These are phyloP conservation scores for Nakazawaea ernobii DNA, from an alignment of 805 yeast genomes.

Conservation along the genomic window DNA sequence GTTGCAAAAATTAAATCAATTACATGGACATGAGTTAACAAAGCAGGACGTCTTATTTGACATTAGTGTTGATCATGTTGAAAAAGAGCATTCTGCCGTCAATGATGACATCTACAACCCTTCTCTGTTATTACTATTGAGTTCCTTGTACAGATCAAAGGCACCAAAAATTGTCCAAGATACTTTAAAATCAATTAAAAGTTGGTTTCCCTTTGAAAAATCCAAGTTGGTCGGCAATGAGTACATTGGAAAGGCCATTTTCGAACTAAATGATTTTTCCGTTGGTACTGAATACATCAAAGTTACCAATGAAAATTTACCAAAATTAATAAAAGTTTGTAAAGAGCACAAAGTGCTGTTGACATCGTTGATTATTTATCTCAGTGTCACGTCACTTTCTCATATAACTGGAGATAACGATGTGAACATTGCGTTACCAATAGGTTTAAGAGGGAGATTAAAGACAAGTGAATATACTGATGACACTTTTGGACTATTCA, in stretches of 20 bases:
- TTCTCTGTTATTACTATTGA: background rate
- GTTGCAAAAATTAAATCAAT: conserved; percentile 13
- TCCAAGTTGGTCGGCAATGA: background rate
- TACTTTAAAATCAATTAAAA: background rate
- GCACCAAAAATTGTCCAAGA: background rate
- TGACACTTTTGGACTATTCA: conserved; percentile 4
- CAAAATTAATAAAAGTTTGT: background rate
- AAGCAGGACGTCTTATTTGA: conserved; percentile 3
- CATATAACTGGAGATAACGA: background rate
- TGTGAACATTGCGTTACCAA: background rate
- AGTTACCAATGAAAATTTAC: background rate
- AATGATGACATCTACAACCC: background rate
- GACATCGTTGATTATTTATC: conserved; percentile 2
- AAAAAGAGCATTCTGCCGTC: background rate
- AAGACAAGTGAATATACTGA: background rate
- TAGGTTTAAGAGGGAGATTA: background rate
- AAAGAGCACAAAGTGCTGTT: background rate
- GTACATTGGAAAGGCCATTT: background rate
- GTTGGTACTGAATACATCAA: background rate
- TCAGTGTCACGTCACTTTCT: background rate
- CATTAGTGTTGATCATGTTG: conserved; percentile 8
- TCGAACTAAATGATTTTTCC: background rate
- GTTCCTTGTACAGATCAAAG: background rate
- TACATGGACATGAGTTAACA: conserved; percentile 7
- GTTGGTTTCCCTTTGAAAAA: background rate